Evolutionary conservation across 2,329 filamentous ascomycete genomes (phyloP), one percentile per base, ranked within the genome.

Genomic region (Paraphoma chrysanthemicola): DNA sequence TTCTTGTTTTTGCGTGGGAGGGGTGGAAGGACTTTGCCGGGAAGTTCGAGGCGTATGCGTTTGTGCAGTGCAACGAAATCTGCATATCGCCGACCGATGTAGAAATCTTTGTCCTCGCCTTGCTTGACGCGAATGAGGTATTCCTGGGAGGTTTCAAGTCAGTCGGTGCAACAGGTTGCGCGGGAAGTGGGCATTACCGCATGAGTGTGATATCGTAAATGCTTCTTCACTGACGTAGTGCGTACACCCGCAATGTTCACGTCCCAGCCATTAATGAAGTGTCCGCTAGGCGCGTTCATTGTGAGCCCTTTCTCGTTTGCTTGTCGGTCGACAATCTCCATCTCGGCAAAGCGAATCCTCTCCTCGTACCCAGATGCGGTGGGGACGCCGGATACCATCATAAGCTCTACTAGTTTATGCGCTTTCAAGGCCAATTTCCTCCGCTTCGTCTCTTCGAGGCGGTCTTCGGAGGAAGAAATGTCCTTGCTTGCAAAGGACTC

Each of bases 361-460:
- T 99, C 95, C 78, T 99, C 95, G 74, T 98, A 99, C 2, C 95
- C 95, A 4, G 93, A 97, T 4, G 95, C 93, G 1, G 95, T 99
- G 33, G 91, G 92, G 55, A 99, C 90, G 38, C 95, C 95, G 7
- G 94, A 98, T 8, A 99, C 95, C 93, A 99, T 97, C 95, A 99
- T 99, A 59, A 99, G 83, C 82, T 99, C 95, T 10, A 99, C 92
- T 55, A 99, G 81, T 81, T 99, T 99, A 76, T 95, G 90, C 46
- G 91, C 92, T 84, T 99, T 99, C 68, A 89, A 83, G 3, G 95
- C 94, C 63, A 99, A 81, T 78, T 99, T 99, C 63, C 89, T 86
- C 56, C 95, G 87, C 81, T 99, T 99, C 9, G 95, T 98, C 78
- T 97, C 93, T 79, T 99, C 95, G 30, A 98, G 81, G 4, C 95